Conservation (phyloP, 2,329 filamentous ascomycete genomes). For the Exophiala sideris region DNA sequence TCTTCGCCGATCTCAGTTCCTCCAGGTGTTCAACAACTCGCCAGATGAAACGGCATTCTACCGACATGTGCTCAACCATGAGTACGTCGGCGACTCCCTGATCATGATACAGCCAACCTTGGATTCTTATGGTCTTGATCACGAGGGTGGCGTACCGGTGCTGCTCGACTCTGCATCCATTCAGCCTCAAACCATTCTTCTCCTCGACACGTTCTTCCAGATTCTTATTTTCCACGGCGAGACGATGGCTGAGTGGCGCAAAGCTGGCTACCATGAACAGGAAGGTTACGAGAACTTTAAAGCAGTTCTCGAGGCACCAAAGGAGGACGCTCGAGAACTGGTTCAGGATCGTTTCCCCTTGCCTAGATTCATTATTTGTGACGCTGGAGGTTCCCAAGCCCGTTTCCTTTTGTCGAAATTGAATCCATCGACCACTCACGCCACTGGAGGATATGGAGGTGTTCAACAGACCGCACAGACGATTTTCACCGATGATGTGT, state of each 20-base stretch:
- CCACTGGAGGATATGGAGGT: conserved; percentile 85
- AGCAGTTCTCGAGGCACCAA: conserved; percentile 80
- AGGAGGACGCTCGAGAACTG: conserved; percentile 94
- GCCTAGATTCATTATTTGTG: conserved; percentile 96
- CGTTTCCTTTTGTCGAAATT: conserved; percentile 96
- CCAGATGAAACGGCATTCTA: conserved; percentile 99
- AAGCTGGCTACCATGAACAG: conserved; percentile 95
- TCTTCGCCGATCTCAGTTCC: conserved; percentile 89
- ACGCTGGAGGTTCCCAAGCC: conserved; percentile 95
- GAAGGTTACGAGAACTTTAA: conserved; percentile 98
- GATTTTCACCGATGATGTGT: conserved; percentile 98
- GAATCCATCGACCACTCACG: conserved; percentile 96
- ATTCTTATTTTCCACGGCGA: conserved; percentile 99
- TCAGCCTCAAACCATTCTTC: conserved; percentile 85
- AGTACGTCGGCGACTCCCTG: conserved; percentile 93
- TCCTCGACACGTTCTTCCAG: conserved; percentile 98
- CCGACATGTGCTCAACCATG: conserved; percentile 91
- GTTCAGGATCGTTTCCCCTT: conserved; percentile 98
- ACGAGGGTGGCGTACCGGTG: conserved; percentile 90
- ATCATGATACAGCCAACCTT: conserved; percentile 99
- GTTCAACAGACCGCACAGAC: conserved; percentile 89
- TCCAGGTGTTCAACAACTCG: conserved; percentile 99
- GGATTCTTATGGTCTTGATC: conserved; percentile 95
- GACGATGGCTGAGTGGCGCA: conserved; percentile 96
- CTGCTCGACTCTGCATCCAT: conserved; percentile 94